A percentile compares a stretch with the other conserved stretches of the same genome.
Evolutionary conservation across 1,139 yeast genomes (phyloP).

Genomic region (Blastobotrys malaysiensis): DNA sequence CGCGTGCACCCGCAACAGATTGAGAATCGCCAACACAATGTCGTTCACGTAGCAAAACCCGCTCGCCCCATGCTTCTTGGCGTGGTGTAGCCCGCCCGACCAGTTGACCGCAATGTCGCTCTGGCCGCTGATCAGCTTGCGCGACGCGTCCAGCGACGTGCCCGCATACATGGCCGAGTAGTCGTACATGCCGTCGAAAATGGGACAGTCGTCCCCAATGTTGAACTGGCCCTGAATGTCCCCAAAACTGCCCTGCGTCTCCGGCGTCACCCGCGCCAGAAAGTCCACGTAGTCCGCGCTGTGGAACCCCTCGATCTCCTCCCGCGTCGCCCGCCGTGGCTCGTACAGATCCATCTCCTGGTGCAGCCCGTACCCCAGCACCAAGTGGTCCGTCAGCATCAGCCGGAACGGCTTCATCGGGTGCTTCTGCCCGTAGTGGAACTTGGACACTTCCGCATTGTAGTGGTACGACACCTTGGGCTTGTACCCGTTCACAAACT

Average conservation of each 20-base stretch:
- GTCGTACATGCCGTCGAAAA: conserved; percentile 90
- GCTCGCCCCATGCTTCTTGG: conserved; percentile 87
- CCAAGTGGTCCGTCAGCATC: conserved; percentile 90
- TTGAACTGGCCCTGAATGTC: conserved; percentile 70
- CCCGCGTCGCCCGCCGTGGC: conserved; percentile 75
- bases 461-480: conserved; percentile 73
- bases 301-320: conserved; percentile 76
- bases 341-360: conserved; percentile 85
- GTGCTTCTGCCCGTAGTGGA: conserved; percentile 87
- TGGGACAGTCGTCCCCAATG: conserved; percentile 97
- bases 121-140: conserved; percentile 75
- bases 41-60: conserved; percentile 96
- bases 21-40: conserved; percentile 81
- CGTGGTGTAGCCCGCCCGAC: conserved; percentile 97
- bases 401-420: conserved; percentile 98
- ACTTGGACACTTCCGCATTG: conserved; percentile 72
- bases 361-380: conserved; percentile 76
- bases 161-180: conserved; percentile 86
- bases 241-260: conserved; percentile 55
- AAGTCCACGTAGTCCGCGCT: conserved; percentile 84
- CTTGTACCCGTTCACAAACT: conserved; percentile 23
- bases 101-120: conserved; percentile 95
- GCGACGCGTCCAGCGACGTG: conserved; percentile 87
- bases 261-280: conserved; percentile 73
- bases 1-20: conserved; percentile 78